Percentiles rank a stretch among this genome's conserved stretches.
Evolutionary conservation across 139 green algal genomes (phyloP).

Genomic region (Nannochloris sp.): DNA sequence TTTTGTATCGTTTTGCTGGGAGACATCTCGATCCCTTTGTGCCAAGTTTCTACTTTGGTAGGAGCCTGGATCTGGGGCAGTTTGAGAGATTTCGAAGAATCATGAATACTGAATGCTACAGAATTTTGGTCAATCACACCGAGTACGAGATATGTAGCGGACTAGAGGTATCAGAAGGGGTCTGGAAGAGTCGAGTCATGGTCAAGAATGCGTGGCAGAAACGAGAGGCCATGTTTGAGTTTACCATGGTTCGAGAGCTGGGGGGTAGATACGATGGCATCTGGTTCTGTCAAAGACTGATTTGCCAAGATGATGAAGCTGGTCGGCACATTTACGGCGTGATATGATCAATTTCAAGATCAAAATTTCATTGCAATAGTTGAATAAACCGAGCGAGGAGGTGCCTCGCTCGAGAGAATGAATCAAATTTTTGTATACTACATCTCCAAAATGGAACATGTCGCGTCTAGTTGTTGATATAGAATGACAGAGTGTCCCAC

Average conservation of each 20-base stretch:
- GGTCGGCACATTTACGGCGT: constrained; percentile 9
- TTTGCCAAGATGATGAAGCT: background rate
- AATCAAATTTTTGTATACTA: no score
- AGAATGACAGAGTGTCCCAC: constrained; percentile 7
- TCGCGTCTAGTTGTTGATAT: background rate
- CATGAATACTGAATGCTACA: constrained; percentile 24
- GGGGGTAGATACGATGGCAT: constrained; percentile 25
- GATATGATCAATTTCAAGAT: background rate
- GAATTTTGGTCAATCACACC: constrained; percentile 13
- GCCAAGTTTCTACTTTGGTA: constrained; percentile 23
- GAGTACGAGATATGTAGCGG: constrained; percentile 7
- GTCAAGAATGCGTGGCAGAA: constrained; percentile 9
- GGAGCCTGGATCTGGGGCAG: constrained; percentile 18
- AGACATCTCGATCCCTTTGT: constrained; percentile 15
- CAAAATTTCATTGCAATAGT: no score
- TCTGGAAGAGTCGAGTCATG: constrained; percentile 20
- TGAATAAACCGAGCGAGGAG: no score
- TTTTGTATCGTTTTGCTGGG: constrained; percentile 15
- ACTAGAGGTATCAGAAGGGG: constrained; percentile 15
- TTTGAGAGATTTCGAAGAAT: constrained; percentile 31
- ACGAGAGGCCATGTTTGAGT: constrained; percentile 12
- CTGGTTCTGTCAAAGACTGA: constrained; percentile 11
- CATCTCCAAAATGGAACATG: no score
- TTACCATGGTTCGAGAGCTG: constrained; percentile 16
- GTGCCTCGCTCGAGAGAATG: no score